Conservation (phyloP, 176 grass and related monocot species). For the Coix lacrymajobi region DNA sequence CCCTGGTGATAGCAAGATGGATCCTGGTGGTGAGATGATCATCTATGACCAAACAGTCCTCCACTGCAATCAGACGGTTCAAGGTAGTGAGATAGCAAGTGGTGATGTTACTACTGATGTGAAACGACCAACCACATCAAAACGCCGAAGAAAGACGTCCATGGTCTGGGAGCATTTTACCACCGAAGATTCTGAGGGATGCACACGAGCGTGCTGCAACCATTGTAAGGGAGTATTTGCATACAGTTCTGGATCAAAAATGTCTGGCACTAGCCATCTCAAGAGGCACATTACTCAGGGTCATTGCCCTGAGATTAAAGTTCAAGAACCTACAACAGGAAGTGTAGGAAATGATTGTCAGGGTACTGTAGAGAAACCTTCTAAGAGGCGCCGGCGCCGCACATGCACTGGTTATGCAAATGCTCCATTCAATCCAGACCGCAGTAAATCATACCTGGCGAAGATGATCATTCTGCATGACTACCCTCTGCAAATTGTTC, state of each 20-base stretch:
- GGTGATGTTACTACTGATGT: not conserved
- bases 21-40: not conserved
- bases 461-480: slow-evolving; percentile 65
- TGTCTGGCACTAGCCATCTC: not conserved
- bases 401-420: slow-evolving; percentile 22
- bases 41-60: not conserved
- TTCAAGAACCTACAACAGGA: slow-evolving; percentile 2
- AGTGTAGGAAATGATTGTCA: slow-evolving; percentile 6
- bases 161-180: slow-evolving; percentile 10
- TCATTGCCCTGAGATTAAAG: slow-evolving; percentile 42
- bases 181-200: not conserved
- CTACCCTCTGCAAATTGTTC: slow-evolving; percentile 44
- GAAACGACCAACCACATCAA: not conserved
- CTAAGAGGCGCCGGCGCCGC: slow-evolving; percentile 28
- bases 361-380: not conserved
- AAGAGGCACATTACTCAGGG: slow-evolving; percentile 4
- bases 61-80: not conserved
- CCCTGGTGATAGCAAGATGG: not conserved
- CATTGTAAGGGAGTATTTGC: not conserved
- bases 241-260: not conserved
- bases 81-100: not conserved
- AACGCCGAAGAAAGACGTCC: not conserved
- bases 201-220: not conserved
- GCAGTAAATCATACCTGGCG: slow-evolving; percentile 35
- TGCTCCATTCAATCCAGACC: slow-evolving; percentile 38